Evolutionary conservation across 371 early-diverging fungal genomes (phyloP), one percentile per base, ranked within the genome.

Genomic region (Rhizopus stolonifer): DNA sequence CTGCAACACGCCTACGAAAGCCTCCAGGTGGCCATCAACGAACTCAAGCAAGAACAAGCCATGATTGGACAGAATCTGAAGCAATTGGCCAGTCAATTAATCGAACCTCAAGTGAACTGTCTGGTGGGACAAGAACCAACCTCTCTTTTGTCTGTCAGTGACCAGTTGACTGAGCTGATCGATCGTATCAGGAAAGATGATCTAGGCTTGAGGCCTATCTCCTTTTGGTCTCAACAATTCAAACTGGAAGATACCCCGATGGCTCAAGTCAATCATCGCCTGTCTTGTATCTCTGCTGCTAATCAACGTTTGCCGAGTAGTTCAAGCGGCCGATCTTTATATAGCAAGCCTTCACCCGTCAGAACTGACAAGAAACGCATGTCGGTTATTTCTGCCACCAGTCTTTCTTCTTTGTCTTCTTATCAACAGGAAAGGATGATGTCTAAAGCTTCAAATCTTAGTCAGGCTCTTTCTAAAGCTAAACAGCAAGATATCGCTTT

Each of bases 381-480:
- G 60, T 71, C 74, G 0, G 39, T 73, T 5, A 64, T 71, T 19
- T 77, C 77, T 10, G 63, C 65, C 4, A 62, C 72, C 5, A 73
- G 72, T 45, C 61, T 77, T n/a, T 73, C 77, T 2, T 73, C 74
- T 11, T 50, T 77, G 14, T 77, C 74, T 11, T 71, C 74, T 1
- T 71, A 71, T 32, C 77, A 77, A n/a, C 77, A 77, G 46, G 74
- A 73, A 24, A 55, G 68, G 19, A 71, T 77, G 68, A 60, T 77
- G 11, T 46, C 69, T 2, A 62, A 60, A 44, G 74, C 67, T 3
- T 69, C 77, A 19, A 54, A 61, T 25, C 51, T 77, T 18, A 73
- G 72, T 15, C 56, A 54, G 24, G 72, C 64, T 17, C 49, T 71
- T 9, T 52, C 64, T 8, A 50, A 58, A 43, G 47, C 47, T 3